These are phyloP conservation scores for Sarcomyxa edulis DNA, from an alignment of 768 basidiomycete species.

Conservation along the genomic window DNA sequence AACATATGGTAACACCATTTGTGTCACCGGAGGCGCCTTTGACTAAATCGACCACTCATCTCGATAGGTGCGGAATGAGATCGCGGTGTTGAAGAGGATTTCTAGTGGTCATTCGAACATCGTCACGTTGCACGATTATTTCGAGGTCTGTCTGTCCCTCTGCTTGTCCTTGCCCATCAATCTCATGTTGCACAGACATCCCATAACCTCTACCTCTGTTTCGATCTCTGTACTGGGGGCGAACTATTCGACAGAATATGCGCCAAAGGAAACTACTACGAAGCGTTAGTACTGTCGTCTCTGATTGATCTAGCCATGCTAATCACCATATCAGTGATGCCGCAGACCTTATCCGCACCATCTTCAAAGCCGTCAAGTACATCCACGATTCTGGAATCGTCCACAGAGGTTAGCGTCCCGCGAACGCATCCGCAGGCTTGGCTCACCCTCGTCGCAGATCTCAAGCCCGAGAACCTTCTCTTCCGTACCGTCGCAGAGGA, in stretches of 20 bases:
- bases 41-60: background rate
- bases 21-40: conserved; percentile 2
- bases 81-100: conserved; percentile 88
- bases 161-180: conserved; percentile 2
- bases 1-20: conserved; percentile 77
- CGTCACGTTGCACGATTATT: conserved; percentile 94
- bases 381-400: conserved; percentile 91
- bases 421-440: background rate
- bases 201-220: conserved; percentile 90
- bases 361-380: conserved; percentile 84
- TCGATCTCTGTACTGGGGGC: conserved; percentile 95
- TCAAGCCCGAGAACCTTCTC: conserved; percentile 97
- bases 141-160: conserved; percentile 58
- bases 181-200: conserved; percentile 49
- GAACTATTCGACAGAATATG: conserved; percentile 99
- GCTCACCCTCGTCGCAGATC: conserved; percentile 39
- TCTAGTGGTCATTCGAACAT: conserved; percentile 89
- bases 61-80: conserved; percentile 92
- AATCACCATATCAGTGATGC: conserved; percentile 60
- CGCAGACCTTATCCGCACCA: conserved; percentile 79
- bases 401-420: conserved; percentile 61
- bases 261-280: conserved; percentile 94
- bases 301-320: conserved; percentile 1
- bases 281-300: conserved; percentile 52
- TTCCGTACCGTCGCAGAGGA: conserved; percentile 89